Percentiles rank a stretch among this genome's conserved stretches.
phyloP scores from a whole-genome alignment of 1,284 basidiomycete species.

The Apiotrichum veenhuisii region DNA sequence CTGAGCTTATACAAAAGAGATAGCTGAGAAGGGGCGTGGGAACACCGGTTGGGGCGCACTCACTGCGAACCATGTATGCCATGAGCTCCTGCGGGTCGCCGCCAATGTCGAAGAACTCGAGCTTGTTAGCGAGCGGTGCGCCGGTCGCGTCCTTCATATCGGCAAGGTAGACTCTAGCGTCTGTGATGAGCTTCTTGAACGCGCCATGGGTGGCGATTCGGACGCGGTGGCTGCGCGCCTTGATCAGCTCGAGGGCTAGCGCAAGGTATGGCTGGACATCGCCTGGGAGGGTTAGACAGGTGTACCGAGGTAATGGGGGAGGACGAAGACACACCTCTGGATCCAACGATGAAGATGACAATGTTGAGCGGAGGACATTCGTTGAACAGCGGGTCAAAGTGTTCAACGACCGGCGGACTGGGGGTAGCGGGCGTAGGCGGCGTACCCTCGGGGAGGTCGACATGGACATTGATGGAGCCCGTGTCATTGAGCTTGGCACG shows the following conservation, averaged over 20 bases:
- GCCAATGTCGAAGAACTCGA: slow-evolving; percentile 45
- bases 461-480: background rate
- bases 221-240: slow-evolving; percentile 58
- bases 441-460: background rate
- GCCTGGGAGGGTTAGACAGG: slow-evolving; percentile 49
- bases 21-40: too few species aligned
- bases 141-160: slow-evolving; percentile 54
- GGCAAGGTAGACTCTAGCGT: slow-evolving; percentile 56
- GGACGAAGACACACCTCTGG: slow-evolving; percentile 52
- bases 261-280: slow-evolving; percentile 70
- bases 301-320: too few species aligned
- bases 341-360: slow-evolving; percentile 64
- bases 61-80: slow-evolving; percentile 50
- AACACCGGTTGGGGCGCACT: slow-evolving; percentile 25
- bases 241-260: slow-evolving; percentile 57
- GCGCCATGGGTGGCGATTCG: slow-evolving; percentile 65
- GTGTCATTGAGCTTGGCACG: background rate
- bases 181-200: slow-evolving; percentile 58
- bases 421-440: background rate
- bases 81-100: slow-evolving; percentile 46
- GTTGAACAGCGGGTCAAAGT: background rate
- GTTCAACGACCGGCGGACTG: background rate
- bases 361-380: slow-evolving; percentile 56
- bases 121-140: slow-evolving; percentile 24
- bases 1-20: background rate